These are phyloP conservation scores for Pouteria glomerata DNA, from an alignment of 148 eudicot genomes.

Conservation along the genomic window DNA sequence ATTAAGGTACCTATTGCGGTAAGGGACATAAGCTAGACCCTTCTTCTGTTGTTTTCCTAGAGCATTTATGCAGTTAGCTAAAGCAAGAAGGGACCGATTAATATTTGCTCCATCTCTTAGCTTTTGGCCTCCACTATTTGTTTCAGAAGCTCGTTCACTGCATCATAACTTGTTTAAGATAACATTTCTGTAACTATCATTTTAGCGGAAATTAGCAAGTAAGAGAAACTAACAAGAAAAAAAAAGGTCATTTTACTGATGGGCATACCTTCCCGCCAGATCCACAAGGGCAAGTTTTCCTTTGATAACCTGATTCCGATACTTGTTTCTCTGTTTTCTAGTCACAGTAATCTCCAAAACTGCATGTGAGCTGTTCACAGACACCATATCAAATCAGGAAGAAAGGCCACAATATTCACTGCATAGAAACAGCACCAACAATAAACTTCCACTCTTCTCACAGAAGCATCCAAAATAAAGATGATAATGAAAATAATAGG, in stretches of 20 bases:
- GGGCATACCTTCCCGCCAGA: slow-evolving; percentile 79
- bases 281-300: slow-evolving; percentile 91
- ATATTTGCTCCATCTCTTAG: slow-evolving; percentile 87
- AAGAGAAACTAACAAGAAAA: slow-evolving; percentile 2
- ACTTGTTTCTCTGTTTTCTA: slow-evolving; percentile 52
- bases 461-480: not conserved
- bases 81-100: slow-evolving; percentile 79
- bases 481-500: not conserved
- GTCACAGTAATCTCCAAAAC: slow-evolving; percentile 72
- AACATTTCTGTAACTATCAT: not conserved
- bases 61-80: slow-evolving; percentile 91
- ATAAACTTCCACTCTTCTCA: not conserved
- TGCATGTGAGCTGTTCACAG: slow-evolving; percentile 63
- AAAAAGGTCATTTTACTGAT: not conserved
- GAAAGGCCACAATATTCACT: not conserved
- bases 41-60: slow-evolving; percentile 81
- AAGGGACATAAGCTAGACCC: slow-evolving; percentile 93
- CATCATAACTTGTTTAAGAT: slow-evolving; percentile 25
- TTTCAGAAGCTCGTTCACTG: slow-evolving; percentile 89
- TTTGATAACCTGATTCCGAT: slow-evolving; percentile 53
- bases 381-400: slow-evolving; percentile 15
- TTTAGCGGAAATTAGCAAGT: not conserved
- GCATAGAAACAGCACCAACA: not conserved
- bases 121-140: slow-evolving; percentile 70
- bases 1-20: slow-evolving; percentile 70